Base-by-base conservation (phyloP, 1,139 yeast genomes). In the Arxiozyma heterogenica region DNA sequence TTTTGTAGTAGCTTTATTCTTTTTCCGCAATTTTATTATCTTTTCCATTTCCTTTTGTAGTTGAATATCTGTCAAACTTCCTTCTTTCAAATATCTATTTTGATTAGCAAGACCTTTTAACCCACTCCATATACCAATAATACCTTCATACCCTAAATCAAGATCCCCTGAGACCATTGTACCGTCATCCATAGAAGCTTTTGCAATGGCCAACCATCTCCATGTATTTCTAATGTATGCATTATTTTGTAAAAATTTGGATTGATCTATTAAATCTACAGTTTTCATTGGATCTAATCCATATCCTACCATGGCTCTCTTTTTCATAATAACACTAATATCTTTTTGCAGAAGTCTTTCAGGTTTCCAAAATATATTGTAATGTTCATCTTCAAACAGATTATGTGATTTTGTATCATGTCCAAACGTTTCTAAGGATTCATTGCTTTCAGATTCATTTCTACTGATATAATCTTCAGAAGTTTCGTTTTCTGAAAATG, bases 111-210 rank as follows among this genome's bases (percentile, higher is more conserved):
- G 73, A 42, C 85, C 88, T 3, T 78, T 79, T 11, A 80, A 77
- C 20, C 96, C 95, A 60, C 82, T 83, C 98, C 98, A 93, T 44
- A 91, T 83, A 17, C 96, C 96, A 41, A 82, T 70, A 1, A 91
- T 94, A 8, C 98, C 98, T 61, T 86, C 85, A 67, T 81, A 90
- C 2, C 95, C 94, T 44, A 93, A 76, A 66, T 93, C 97, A 38
- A 88, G 73, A 9, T 71, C 74, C 27, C 81, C 83, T 1, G 84
- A 77, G 0, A 80, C 73, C 88, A 87, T 84, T 1, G 84, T 75
- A 0, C 88, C 88, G 53, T 84, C 81, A 38, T 78, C 81, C 20
- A 84, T 82, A 1, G 89, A 79, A 51, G 79, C 80, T 56, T 81
- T 77, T 0, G 95, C 90, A 51, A 86, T 78, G 8, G 82, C 79